phyloP scores from a whole-genome alignment of 108 stramenopile genomes.

The Schizochytrium sp. region DNA sequence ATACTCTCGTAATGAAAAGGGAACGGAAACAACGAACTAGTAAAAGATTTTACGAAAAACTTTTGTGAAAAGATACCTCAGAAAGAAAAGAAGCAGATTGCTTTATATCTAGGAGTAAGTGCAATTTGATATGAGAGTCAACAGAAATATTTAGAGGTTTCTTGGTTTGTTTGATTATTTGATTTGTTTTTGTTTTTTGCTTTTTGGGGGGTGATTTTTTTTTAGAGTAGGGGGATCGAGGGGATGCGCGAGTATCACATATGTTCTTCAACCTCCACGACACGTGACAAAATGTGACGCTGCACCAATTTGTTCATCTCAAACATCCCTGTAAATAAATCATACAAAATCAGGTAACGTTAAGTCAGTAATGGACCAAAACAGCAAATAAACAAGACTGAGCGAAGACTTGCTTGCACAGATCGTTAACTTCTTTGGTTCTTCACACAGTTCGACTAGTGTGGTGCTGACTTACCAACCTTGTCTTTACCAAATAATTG shows the following conservation, averaged over 20 bases:
- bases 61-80: too few relatives aligned
- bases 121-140: too few relatives aligned
- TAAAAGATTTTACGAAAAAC: too few relatives aligned
- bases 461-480: not conserved
- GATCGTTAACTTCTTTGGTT: not conserved
- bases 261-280: constrained; percentile 13
- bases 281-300: constrained; percentile 1
- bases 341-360: not conserved
- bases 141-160: too few relatives aligned
- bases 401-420: too few relatives aligned
- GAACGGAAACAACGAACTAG: too few relatives aligned
- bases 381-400: too few relatives aligned
- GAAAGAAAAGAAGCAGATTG: too few relatives aligned
- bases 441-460: not conserved
- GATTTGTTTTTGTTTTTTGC: too few relatives aligned
- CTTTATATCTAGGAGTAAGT: too few relatives aligned
- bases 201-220: not conserved
- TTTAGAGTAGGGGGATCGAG: not conserved
- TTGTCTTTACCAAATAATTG: constrained; percentile 17
- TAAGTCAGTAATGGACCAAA: too few relatives aligned
- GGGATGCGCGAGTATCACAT: not conserved
- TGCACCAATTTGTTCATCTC: constrained; percentile 28
- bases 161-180: not conserved
- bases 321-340: not conserved
- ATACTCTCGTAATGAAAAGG: too few relatives aligned